Evolutionary conservation across 352 stramenopile genomes (phyloP), one percentile per base, ranked within the genome.

Genomic region (Globisporangium rhizosaccharum): DNA sequence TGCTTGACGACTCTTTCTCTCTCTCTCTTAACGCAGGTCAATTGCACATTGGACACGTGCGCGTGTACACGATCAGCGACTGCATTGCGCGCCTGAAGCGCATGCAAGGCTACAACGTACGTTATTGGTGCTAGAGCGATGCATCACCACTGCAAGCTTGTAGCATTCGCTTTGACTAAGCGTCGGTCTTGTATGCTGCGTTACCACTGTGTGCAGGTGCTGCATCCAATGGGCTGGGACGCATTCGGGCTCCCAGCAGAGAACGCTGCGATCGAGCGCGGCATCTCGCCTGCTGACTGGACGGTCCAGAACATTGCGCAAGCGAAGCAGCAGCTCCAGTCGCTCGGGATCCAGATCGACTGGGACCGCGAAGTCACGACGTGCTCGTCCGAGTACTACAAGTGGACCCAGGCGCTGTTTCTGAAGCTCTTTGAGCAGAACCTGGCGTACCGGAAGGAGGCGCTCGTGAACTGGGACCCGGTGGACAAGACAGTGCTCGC

Each of bases 391-490:
- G 88, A 97, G 46, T 99, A 99, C 76, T 98, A 99, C 63, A 97
- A 97, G 70, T 99, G 97, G 97, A 99, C 98, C 18, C 98, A 99
- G 72, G 99, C 97, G 97, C 89, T 99, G 44, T 99, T 99, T 67
- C 71, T 99, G 26, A 85, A 99, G 71, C 80, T 99, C 47, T 98
- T 97, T 54, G 85, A 98, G 15, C 85, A 93, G 56, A 96, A 96
- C n/a, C 77, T 99, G 33, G 97, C 97, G 25, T 94, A 94, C 56
- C 96, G 97, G 55, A 98, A 96, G 54, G 84, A 98, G 45, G 96
- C 97, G 50, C 81, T 92, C n/a, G 98, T 99, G 33, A 99, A 99
- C 75, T 99, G 97, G 97, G 98, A 98, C 71, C 97, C 97, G 2
- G 92, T 98, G 42, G 85, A 99, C 63, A 95, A 98, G 56, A 99